A percentile compares a stretch with the other conserved stretches of the same genome.
Evolutionary conservation across 768 basidiomycete genomes (phyloP).

Genomic region (Lenzites betulinus): DNA sequence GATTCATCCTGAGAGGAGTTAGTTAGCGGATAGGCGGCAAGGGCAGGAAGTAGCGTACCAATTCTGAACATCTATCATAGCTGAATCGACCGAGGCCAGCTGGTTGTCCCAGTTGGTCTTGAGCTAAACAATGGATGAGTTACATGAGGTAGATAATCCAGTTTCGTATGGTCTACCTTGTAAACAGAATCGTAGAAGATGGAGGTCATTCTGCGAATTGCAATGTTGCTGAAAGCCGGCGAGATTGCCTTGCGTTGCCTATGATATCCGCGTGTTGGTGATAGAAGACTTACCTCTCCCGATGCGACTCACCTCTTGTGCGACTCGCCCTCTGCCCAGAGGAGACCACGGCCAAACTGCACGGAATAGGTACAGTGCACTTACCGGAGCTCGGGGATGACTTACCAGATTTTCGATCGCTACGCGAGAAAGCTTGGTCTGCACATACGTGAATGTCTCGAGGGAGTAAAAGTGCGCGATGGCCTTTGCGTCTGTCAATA

Average conservation of each 20-base stretch:
- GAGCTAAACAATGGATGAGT: slow-evolving; percentile 27
- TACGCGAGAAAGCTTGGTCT: slow-evolving; percentile 34
- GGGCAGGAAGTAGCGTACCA: slow-evolving; percentile 29
- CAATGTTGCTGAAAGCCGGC: slow-evolving; percentile 54
- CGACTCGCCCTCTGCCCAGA: slow-evolving; percentile 44
- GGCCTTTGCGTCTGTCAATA: slow-evolving; percentile 42
- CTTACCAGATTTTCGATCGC: slow-evolving; percentile 44
- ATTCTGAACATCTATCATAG: slow-evolving; percentile 48
- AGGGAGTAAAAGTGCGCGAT: slow-evolving; percentile 50
- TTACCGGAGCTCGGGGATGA: background rate
- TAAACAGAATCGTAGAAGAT: slow-evolving; percentile 55
- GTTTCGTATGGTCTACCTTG: slow-evolving; percentile 37
- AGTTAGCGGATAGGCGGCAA: background rate
- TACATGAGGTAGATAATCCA: background rate
- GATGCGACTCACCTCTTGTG: slow-evolving; percentile 40
- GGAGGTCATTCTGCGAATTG: slow-evolving; percentile 46
- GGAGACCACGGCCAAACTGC: slow-evolving; percentile 38
- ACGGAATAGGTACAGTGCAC: background rate
- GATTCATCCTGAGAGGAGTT: slow-evolving; percentile 43
- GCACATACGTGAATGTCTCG: slow-evolving; percentile 52
- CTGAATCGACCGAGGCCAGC: slow-evolving; percentile 23
- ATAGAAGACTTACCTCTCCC: background rate
- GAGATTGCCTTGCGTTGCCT: slow-evolving; percentile 54
- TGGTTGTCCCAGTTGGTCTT: slow-evolving; percentile 37
- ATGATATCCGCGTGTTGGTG: background rate